Base-by-base conservation (phyloP, 2,329 filamentous ascomycete genomes). In the Pseudocercospora pini-densiflorae region DNA sequence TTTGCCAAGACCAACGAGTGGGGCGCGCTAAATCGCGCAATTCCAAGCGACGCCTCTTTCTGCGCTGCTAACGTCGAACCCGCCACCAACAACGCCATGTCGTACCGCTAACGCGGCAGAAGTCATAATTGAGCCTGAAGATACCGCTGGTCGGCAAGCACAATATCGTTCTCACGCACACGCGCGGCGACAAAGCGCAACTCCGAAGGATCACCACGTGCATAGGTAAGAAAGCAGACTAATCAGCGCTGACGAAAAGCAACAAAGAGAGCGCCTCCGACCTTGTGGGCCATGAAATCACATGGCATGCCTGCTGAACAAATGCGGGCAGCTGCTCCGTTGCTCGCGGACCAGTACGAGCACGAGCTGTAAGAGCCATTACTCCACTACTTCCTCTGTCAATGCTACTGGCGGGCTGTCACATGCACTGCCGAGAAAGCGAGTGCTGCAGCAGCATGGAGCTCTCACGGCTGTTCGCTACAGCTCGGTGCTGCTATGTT, bases 371-470 rank as follows among this genome's bases (percentile, higher is more conserved):
- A 57, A 16, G 53, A 57, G 53, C 36, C 47, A 31, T 14, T 60
- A n/a, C 36, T 60, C 58, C 40, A 43, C 55, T 36, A 31, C 31
- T 10, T 14, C 16, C 43, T 51, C 29, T n/a, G 40, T 47, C 57
- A 58, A 62, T 62, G 51, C 36, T 24, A 29, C 31, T 55, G 53
- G 63, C 55, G 31, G 49, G 24, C 63, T 70, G 40, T 67, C 67
- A 68, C 64, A 67, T 70, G 68, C 60, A 60, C 63, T 51, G 54
- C 54, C 65, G 53, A 59, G 47, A 57, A 62, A 51, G 61, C 64
- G 62, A 67, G 54, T 59, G n/a, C 51, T 27, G 29, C 49, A 21
- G 60, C 51, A 19, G 29, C 54, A 54, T 54, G 21, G 49, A 54
- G 49, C 45, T 49, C 29, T 57, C 31, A 61, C 16, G 49, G 47